These are phyloP conservation scores for Rhodomyrtus psidioides DNA, from an alignment of 441 rosid genomes.

Conservation along the genomic window DNA sequence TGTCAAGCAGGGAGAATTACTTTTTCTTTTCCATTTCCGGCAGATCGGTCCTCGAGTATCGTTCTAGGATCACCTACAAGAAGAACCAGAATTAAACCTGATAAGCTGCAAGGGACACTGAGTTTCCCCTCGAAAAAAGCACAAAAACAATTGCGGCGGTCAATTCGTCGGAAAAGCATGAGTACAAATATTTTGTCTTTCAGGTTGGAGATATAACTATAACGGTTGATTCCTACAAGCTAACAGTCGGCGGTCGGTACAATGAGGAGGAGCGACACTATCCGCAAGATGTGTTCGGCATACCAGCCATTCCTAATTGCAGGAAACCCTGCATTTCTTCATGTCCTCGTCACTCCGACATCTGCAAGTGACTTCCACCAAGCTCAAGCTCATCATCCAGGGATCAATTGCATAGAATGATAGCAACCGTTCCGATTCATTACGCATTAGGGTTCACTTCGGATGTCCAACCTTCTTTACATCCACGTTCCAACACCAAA, in stretches of 20 bases:
- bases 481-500: background rate
- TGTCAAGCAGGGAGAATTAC: constrained; percentile 20
- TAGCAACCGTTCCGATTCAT: background rate
- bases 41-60: constrained; percentile 65
- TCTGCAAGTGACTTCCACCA: background rate
- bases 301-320: background rate
- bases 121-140: background rate
- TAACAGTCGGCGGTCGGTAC: background rate
- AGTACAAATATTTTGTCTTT: background rate
- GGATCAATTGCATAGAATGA: background rate
- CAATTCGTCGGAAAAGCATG: background rate
- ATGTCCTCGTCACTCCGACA: rapidly evolving
- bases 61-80: constrained; percentile 70
- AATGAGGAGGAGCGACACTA: background rate
- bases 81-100: background rate
- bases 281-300: background rate
- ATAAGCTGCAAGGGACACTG: background rate
- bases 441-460: background rate
- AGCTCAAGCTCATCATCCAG: background rate
- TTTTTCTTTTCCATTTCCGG: constrained; percentile 81
- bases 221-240: background rate
- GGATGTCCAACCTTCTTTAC: background rate
- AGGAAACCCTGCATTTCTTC: background rate
- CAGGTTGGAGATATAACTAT: background rate
- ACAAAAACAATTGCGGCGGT: background rate